These are phyloP conservation scores for Stropharia rugosoannulata DNA, from an alignment of 768 basidiomycete genomes.

Conservation along the genomic window DNA sequence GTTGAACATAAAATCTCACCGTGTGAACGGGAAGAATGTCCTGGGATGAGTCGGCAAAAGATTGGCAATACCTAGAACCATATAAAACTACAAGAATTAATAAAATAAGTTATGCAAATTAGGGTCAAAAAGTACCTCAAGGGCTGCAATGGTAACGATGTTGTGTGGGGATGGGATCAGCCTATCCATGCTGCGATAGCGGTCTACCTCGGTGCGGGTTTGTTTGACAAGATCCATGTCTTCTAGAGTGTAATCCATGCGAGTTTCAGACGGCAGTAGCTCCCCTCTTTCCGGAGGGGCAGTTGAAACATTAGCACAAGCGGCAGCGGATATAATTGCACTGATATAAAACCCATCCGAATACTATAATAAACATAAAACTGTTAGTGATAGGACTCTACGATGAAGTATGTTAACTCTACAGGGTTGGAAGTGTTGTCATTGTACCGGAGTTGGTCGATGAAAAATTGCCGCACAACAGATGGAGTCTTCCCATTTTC, in stretches of 20 bases:
- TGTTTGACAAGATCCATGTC: constrained; percentile 71
- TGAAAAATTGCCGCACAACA: constrained; percentile 82
- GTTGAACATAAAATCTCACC: constrained; percentile 44
- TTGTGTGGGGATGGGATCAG: constrained; percentile 95
- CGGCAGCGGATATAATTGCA: constrained; percentile 78
- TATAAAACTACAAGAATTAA: constrained; percentile 60
- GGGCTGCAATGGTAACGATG: constrained; percentile 83
- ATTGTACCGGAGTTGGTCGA: constrained; percentile 92
- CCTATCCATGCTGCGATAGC: constrained; percentile 93
- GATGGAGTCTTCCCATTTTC: constrained; percentile 84
- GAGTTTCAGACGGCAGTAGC: constrained; percentile 65
- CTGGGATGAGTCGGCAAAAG: constrained; percentile 75
- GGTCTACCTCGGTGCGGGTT: constrained; percentile 79
- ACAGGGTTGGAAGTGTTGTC: constrained; percentile 92
- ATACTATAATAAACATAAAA: constrained; percentile 47
- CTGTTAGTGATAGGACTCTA: background rate
- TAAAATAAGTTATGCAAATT: background rate
- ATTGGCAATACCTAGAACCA: constrained; percentile 73
- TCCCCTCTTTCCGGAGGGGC: constrained; percentile 81
- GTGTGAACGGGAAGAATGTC: constrained; percentile 84
- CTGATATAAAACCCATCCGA: constrained; percentile 92
- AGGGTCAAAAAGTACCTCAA: constrained; percentile 63
- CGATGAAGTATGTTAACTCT: constrained; percentile 24
- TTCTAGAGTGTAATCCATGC: constrained; percentile 64
- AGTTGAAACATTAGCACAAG: constrained; percentile 74